Conservation (phyloP, 73 alveolate genomes). For the Paramecium caudatum region DNA sequence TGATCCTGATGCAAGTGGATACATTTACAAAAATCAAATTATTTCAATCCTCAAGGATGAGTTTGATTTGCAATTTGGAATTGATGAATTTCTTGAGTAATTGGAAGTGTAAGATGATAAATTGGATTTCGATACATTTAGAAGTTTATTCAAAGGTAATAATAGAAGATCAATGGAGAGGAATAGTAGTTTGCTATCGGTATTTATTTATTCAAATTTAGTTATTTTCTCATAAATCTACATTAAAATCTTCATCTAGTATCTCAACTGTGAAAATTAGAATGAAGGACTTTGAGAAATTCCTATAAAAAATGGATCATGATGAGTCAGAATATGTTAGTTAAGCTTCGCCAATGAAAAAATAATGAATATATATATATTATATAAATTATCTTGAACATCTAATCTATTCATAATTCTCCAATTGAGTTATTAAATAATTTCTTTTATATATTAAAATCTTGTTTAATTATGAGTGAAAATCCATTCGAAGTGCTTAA, state of each 20-base stretch:
- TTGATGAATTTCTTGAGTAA: conserved; percentile 84
- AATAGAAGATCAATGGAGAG: conserved; percentile 53
- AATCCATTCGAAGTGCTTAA: conserved; percentile 92
- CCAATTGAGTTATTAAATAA: too few relatives aligned
- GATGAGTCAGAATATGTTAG: neutral
- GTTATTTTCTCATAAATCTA: neutral
- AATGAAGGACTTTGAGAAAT: conserved; percentile 61
- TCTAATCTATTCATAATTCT: too few relatives aligned
- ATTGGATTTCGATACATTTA: conserved; percentile 84
- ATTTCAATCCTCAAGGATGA: conserved; percentile 81
- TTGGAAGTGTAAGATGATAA: conserved; percentile 82
- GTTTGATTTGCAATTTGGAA: conserved; percentile 84
- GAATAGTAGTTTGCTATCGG: conserved; percentile 58
- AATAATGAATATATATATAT: neutral
- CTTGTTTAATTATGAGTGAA: conserved; percentile 59
- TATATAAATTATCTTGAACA: too few relatives aligned
- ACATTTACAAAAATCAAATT: conserved; percentile 76
- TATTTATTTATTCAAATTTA: neutral
- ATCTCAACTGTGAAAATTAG: conserved; percentile 48
- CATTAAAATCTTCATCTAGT: conserved; percentile 38
- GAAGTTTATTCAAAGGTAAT: conserved; percentile 78
- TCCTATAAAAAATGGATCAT: neutral
- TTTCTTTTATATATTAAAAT: conserved; percentile 32
- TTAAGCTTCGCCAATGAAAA: neutral
- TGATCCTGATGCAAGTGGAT: conserved; percentile 79